Evolutionary conservation across 768 basidiomycete species (phyloP), one percentile per base, ranked within the genome.

Genomic region (Chalciporus chontae): DNA sequence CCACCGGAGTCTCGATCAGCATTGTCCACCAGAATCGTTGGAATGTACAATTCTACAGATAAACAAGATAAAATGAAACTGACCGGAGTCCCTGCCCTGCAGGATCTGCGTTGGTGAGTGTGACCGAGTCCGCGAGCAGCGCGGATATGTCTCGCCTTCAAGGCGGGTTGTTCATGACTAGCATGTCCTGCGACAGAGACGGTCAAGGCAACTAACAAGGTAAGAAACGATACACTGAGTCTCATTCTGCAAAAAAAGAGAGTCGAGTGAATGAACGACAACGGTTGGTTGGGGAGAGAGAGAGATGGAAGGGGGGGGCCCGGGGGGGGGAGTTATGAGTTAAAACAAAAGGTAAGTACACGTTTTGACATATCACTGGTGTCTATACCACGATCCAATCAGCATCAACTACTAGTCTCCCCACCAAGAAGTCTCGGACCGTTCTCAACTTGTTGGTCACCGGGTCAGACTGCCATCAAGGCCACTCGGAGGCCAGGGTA

Each of bases 401-500:
- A n/a, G n/a, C n/a, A n/a, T n/a, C n/a, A n/a, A n/a, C n/a, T 77
- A 99, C 96, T 10, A 98, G 95, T 50, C 98, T 98, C 72, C 96
- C 96, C 5, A 97, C 95, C 59, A 99, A 99, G 81, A 99, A 99
- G 81, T 94, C 92, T 0, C 95, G 98, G 70, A 89, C n/a, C 87
- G 39, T 98, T 99, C 81, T 98, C 95, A 4, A 99, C 96, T n/a
- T 36, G 95, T 94, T 36, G 96, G 98, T 55, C n/a, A n/a, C n/a
- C n/a, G n/a, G 95, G 96, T 45, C 96, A 99, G 73, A 95, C 90
- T n/a, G 94, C 95, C 32, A 97, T 99, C 57, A 94, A 98, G 70
- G 95, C 98, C 71, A 98, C 60, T 99, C n/a, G n/a, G n/a, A n/a
- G n/a, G 83, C 80, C 95, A 99, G 74, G 96, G 96, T 64, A 96